Evolutionary conservation across 331 rosid genomes (phyloP).

Genomic region (Telfairia occidentalis): DNA sequence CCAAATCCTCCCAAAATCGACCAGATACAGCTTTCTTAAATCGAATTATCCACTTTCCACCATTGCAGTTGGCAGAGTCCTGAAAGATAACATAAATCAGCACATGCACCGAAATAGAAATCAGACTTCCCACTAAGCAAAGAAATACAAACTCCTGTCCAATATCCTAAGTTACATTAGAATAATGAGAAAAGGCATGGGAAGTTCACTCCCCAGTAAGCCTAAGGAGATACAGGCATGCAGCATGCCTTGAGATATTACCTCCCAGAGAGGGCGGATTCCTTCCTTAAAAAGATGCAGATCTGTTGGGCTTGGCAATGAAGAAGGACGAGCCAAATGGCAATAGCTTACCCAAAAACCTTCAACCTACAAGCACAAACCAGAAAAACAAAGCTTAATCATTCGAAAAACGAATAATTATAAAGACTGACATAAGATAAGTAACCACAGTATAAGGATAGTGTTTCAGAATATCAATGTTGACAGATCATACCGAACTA

Average conservation of each 20-base stretch:
- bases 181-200: not conserved
- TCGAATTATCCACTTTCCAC: constrained; percentile 96
- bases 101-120: not conserved
- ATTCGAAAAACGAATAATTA: not conserved
- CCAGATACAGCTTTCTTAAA: constrained; percentile 85
- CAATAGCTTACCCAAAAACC: constrained; percentile 90
- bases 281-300: constrained; percentile 91
- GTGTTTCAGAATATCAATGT: not conserved
- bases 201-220: not conserved
- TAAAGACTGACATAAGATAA: not conserved
- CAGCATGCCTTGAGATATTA: constrained; percentile 16
- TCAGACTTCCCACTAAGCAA: not conserved
- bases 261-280: constrained; percentile 96
- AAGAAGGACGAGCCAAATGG: constrained; percentile 70
- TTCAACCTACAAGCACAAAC: constrained; percentile 46
- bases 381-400: not conserved
- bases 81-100: constrained; percentile 17
- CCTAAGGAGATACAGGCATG: constrained; percentile 10
- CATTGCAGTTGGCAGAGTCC: constrained; percentile 95
- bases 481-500: constrained; percentile 50
- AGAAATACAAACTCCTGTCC: not conserved
- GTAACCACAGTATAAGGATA: not conserved
- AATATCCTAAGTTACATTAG: not conserved
- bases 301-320: constrained; percentile 92
- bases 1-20: constrained; percentile 97